Conservation (phyloP, 2,329 filamentous ascomycete genomes). For the Dendryphion nanum region DNA sequence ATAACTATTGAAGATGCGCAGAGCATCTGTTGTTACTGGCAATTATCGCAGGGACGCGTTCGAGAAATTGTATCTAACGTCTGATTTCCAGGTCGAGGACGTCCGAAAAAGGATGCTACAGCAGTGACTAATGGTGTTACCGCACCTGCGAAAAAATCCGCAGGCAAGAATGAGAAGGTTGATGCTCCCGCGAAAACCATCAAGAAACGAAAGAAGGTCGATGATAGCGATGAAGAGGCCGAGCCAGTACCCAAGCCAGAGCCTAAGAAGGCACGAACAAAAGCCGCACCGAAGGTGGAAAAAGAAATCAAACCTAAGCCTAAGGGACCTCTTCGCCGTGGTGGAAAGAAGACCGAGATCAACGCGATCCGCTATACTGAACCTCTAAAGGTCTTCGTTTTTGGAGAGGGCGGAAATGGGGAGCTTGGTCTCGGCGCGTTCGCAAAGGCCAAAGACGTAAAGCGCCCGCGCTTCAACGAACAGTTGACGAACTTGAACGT, state of each 20-base stretch:
- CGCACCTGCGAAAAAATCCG: neutral
- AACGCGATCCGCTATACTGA: slow-evolving; percentile 62
- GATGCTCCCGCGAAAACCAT: slow-evolving; percentile 13
- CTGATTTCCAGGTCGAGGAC: slow-evolving; percentile 2
- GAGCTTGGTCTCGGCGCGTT: slow-evolving; percentile 75
- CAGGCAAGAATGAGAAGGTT: no score
- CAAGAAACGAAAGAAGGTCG: slow-evolving; percentile 33
- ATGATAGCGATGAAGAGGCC: slow-evolving; percentile 16
- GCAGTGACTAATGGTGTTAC: neutral
- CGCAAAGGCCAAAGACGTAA: slow-evolving; percentile 68
- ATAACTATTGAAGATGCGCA: neutral
- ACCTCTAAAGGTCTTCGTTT: slow-evolving; percentile 72
- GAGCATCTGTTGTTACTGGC: neutral
- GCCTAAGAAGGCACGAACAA: slow-evolving; percentile 23
- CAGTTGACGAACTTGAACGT: slow-evolving; percentile 62
- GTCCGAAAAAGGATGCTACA: slow-evolving; percentile 9
- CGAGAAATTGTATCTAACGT: no score
- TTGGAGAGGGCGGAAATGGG: slow-evolving; percentile 75
- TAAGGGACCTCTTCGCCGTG: slow-evolving; percentile 30
- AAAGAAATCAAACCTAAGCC: slow-evolving; percentile 16
- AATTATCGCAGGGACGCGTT: no score
- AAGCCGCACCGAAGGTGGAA: slow-evolving; percentile 6
- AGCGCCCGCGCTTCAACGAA: slow-evolving; percentile 69
- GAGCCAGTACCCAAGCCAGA: slow-evolving; percentile 2
- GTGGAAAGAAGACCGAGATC: slow-evolving; percentile 48